Evolutionary conservation across 176 grass and related monocot species (phyloP), one percentile per base, ranked within the genome.

Genomic region (Oryza meridionalis): DNA sequence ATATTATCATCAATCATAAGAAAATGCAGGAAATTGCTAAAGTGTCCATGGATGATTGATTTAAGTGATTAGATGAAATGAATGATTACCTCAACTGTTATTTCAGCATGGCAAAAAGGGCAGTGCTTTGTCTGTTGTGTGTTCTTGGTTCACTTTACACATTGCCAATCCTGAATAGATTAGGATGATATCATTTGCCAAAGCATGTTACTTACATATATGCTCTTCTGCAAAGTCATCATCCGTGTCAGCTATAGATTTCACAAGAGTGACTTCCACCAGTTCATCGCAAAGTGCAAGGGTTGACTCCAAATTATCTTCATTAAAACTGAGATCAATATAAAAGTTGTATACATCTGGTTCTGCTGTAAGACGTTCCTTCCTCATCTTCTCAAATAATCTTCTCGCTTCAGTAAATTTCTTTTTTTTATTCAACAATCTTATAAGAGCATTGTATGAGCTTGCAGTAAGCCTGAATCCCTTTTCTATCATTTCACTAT

Each of bases 361-460:
- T 46, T 95, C 91, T 77, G 88, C 79, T 62, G 63, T 80, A 67
- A 95, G 91, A 85, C 89, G 89, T 5, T 77, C 79, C 64, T 85
- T 79, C 73, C 86, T 93, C 95, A 98, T 98, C 69, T 98, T 89
- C 79, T 95, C 65, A 91, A 95, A 93, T 35, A 98, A 90, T 49
- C 73, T 79, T 82, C 82, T 92, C 59, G 92, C 95, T 58, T 98
- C 95, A 17, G 50, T 53, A 79, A 95, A 70, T 79, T 88, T 95
- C 74, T 98, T 98, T 89, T 91, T 98, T 87, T 88, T 98, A 77
- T 93, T 61, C 32, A 98, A 83, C 31, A 88, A 86, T 76, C 86
- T 95, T 79, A 98, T 91, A 90, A 95, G 87, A 70, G 90, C 79
- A 90, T 73, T 95, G 43, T 92, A 98, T 22, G 92, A 81, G 70